Percentiles rank a stretch among this genome's conserved stretches.
Conservation (phyloP, 1,284 basidiomycete genomes). For the Cystobasidium pallidum region DNA sequence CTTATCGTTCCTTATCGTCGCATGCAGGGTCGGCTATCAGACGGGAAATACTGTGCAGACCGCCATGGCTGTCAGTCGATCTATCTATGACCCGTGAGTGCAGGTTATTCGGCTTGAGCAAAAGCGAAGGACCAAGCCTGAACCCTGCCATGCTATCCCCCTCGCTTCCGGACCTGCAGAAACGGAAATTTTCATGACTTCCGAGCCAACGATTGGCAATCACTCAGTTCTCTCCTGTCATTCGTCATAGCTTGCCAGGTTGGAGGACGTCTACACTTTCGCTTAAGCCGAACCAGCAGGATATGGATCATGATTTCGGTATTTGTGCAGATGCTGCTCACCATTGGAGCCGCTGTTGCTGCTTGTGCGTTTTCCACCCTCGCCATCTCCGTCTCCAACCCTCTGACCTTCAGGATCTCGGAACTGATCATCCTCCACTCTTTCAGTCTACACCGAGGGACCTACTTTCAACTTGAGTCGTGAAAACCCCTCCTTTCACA, state of each 20-base stretch:
- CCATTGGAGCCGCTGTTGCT: conserved; percentile 29
- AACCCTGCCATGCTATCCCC: too few relatives aligned
- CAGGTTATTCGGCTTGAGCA: too few relatives aligned
- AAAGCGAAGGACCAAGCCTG: too few relatives aligned
- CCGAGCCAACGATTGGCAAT: conserved; percentile 33
- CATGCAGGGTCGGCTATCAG: conserved; percentile 39
- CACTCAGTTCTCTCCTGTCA: conserved; percentile 18
- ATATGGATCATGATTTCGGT: conserved; percentile 27
- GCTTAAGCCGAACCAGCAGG: conserved; percentile 24
- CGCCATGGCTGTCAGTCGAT: conserved; percentile 27
- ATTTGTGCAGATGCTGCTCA: conserved; percentile 33
- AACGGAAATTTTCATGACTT: conserved; percentile 1
- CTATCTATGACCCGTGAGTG: conserved; percentile 29
- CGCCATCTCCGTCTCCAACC: background rate
- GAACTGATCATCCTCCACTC: background rate
- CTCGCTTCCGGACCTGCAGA: too few relatives aligned
- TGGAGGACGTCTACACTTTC: conserved; percentile 26
- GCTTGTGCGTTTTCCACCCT: conserved; percentile 26
- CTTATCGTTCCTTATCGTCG: background rate
- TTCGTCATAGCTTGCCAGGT: conserved; percentile 32
- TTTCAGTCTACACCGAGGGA: conserved; percentile 27
- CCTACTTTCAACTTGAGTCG: conserved; percentile 35
- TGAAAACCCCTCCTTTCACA: conserved; percentile 37
- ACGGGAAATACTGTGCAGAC: conserved; percentile 42
- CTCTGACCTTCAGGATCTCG: background rate